Conservation (phyloP, 2,329 filamentous ascomycete genomes). For the Plenodomus tracheiphilus region DNA sequence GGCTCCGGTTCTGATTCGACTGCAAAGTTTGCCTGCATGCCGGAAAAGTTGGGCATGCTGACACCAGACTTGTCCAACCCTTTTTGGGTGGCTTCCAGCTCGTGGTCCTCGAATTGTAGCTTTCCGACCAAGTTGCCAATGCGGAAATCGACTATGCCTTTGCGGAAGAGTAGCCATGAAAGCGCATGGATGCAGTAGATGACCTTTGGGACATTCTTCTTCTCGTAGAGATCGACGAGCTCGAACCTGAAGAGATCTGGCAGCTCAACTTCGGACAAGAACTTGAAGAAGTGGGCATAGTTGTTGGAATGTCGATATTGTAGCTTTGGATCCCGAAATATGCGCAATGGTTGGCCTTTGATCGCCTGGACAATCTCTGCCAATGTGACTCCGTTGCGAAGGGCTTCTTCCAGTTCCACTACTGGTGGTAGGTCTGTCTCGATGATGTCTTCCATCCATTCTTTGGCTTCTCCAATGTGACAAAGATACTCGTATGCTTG, state of each 20-base stretch:
- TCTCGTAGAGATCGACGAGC: constrained; percentile 96
- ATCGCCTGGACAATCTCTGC: constrained; percentile 92
- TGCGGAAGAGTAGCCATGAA: constrained; percentile 94
- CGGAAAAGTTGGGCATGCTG: constrained; percentile 96
- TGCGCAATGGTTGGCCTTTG: constrained; percentile 73
- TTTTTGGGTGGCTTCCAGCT: constrained; percentile 95
- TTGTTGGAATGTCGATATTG: constrained; percentile 98
- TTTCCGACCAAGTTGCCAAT: constrained; percentile 97
- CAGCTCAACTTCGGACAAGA: constrained; percentile 86
- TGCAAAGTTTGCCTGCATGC: constrained; percentile 94
- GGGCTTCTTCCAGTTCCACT: constrained; percentile 87
- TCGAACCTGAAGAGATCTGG: constrained; percentile 97
- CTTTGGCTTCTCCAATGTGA: constrained; percentile 97
- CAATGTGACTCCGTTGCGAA: constrained; percentile 89
- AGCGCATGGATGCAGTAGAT: constrained; percentile 98
- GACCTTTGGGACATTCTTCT: constrained; percentile 99
- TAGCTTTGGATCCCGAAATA: constrained; percentile 82
- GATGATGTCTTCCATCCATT: constrained; percentile 96
- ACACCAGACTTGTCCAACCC: constrained; percentile 93
- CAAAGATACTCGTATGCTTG: constrained; percentile 98
- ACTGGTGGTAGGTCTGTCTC: constrained; percentile 86
- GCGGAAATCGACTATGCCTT: constrained; percentile 91
- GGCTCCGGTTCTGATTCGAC: constrained; percentile 81
- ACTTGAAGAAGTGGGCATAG: constrained; percentile 93
- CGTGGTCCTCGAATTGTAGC: constrained; percentile 95